Base-by-base conservation (phyloP, 139 green algal genomes). In the Coelastrella sp. region DNA sequence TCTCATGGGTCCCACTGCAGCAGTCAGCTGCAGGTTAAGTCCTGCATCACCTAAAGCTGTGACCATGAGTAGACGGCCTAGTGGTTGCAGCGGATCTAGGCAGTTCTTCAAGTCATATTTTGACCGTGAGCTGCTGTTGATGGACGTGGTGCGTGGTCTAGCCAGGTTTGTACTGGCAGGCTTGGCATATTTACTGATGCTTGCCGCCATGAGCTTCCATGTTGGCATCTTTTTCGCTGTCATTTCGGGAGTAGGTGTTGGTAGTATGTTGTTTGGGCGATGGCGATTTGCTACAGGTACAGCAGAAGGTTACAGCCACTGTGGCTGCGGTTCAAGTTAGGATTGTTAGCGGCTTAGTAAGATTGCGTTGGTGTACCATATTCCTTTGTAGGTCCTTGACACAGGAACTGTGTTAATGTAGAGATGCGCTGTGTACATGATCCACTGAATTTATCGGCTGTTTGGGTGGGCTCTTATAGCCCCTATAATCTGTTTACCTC, bases 141-240 rank as follows among this genome's bases (percentile, higher is more conserved):
- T 88, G 84, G 84, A 88, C n/a, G 14, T 88, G 7, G 15, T 76
- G 6, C 84, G 84, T 24, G 87, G 63, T 10, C 9, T 87, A 24
- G 19, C 66, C 19, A 84, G 78, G 56, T 82, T 74, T 22, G 72
- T 91, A 19, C 73, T 87, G 7, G 81, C 73, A 24, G 76, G 58
- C 19, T 22, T 92, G 3, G 74, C 89, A 3, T 90, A 92, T 35
- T 15, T 90, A 66, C 68, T 92, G 84, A 95, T 95, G 93, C 88
- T 95, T 22, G 91, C 94, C 15, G 93, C 92, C 7, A 93, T 96
- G 91, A 92, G 85, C 15, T 95, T 93, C 88, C 94, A 96, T 76
- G 90, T 96, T 20, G 90, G 86, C 5, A 93, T 96, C 63, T 94
- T 96, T 74, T 78, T 94, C 63, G 80, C 76, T 4, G 85, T 90